phyloP scores from a whole-genome alignment of 805 yeast genomes.

The Peterozyma toletana region DNA sequence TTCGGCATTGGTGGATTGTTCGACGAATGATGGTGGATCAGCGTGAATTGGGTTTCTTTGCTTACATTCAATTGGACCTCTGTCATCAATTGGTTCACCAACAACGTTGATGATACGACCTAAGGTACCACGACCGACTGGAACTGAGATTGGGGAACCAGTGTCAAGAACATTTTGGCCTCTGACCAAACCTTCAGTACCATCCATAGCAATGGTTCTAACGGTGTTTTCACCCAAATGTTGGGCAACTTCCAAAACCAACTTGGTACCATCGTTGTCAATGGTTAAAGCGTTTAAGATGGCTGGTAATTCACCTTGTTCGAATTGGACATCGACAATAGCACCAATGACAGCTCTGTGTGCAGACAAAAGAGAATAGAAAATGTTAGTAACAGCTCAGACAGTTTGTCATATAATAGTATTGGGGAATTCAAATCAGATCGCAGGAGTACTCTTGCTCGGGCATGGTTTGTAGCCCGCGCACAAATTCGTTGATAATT shows the following conservation, averaged over 20 bases:
- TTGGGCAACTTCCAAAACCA: constrained; percentile 97
- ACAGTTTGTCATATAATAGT: no score
- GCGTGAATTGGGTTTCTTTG: constrained; percentile 97
- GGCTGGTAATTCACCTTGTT: constrained; percentile 94
- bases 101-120: constrained; percentile 97
- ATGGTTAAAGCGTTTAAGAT: constrained; percentile 95
- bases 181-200: constrained; percentile 99
- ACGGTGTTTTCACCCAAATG: constrained; percentile 99
- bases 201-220: constrained; percentile 99
- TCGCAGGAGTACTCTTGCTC: no score
- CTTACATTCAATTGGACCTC: constrained; percentile 95
- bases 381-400: background rate
- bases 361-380: constrained; percentile 13
- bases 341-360: constrained; percentile 96
- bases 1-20: constrained; percentile 97
- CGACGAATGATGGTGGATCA: constrained; percentile 93
- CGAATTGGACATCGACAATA: constrained; percentile 98
- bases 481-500: no score
- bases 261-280: constrained; percentile 59
- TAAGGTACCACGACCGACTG: constrained; percentile 98
- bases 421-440: no score
- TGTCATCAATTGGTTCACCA: constrained; percentile 99
- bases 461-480: no score
- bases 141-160: constrained; percentile 98
- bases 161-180: constrained; percentile 90